Conservation (phyloP, 2,329 filamentous ascomycete species). For the Aspergillus unguis region DNA sequence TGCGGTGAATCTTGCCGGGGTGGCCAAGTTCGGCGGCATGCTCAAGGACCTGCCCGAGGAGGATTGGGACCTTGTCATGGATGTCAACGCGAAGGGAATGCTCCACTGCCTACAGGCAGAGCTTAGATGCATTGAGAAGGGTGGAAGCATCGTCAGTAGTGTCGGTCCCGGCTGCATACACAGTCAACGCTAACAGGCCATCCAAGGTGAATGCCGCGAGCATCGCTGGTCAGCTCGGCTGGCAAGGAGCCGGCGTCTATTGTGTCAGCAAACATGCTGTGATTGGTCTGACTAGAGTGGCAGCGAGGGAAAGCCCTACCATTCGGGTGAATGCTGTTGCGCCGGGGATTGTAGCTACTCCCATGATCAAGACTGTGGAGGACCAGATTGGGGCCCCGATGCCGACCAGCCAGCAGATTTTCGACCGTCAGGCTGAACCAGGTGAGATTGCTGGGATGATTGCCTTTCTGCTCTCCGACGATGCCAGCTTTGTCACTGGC, state of each 20-base stretch:
- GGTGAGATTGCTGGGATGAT: not conserved
- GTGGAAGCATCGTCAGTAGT: not conserved
- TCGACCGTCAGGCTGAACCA: not conserved
- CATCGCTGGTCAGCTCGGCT: not conserved
- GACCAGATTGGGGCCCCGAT: not conserved
- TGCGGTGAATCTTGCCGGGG: no score
- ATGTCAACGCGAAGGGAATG: no score
- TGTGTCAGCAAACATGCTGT: not conserved
- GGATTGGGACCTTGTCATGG: no score
- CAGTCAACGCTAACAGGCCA: not conserved
- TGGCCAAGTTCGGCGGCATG: no score
- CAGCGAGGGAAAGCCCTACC: not conserved
- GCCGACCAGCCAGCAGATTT: not conserved
- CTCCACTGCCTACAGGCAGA: not conserved
- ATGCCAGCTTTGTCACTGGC: conserved; percentile 1
- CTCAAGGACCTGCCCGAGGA: no score
- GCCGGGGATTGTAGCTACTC: not conserved
- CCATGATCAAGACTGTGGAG: not conserved
- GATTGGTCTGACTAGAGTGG: conserved; percentile 4
- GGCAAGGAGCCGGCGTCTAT: not conserved
- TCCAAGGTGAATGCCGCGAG: conserved; percentile 6
- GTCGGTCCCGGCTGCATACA: not conserved
- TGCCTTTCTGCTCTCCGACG: not conserved
- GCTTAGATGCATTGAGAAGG: not conserved
- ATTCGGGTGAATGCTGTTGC: conserved; percentile 6